A percentile compares a stretch with the other conserved stretches of the same genome.
phyloP scores from a whole-genome alignment of 306 rosid species.

The Potentilla sterilis region DNA sequence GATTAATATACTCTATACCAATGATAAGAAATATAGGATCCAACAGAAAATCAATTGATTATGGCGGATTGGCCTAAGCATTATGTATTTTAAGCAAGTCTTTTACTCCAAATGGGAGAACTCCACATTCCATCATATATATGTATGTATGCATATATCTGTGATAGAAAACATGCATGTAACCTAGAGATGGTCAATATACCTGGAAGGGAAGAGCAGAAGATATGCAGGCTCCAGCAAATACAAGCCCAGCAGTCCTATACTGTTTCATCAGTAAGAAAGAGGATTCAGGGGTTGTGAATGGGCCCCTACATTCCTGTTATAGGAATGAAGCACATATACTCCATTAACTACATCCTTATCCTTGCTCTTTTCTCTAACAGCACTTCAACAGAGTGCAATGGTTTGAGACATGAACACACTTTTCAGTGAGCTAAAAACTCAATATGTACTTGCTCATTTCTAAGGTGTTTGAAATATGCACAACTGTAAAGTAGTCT shows the following conservation, averaged over 20 bases:
- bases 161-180: not conserved
- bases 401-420: not conserved
- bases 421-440: not conserved
- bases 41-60: not conserved
- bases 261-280: conserved; percentile 38
- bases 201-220: conserved; percentile 68
- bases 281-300: not conserved
- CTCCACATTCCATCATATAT: not conserved
- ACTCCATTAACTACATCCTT: not conserved
- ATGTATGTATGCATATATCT: not conserved
- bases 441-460: not conserved
- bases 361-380: not conserved
- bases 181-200: conserved; percentile 19
- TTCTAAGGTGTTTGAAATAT: not conserved
- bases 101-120: not conserved
- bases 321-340: not conserved
- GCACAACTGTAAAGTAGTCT: not conserved
- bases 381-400: not conserved
- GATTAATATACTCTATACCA: not conserved
- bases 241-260: conserved; percentile 71
- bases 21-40: not conserved
- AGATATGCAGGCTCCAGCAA: conserved; percentile 85
- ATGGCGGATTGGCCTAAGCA: not conserved
- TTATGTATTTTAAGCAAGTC: not conserved
- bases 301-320: not conserved